phyloP scores from a whole-genome alignment of 2,329 filamentous ascomycete genomes.

The Trichoderma atroviride region DNA sequence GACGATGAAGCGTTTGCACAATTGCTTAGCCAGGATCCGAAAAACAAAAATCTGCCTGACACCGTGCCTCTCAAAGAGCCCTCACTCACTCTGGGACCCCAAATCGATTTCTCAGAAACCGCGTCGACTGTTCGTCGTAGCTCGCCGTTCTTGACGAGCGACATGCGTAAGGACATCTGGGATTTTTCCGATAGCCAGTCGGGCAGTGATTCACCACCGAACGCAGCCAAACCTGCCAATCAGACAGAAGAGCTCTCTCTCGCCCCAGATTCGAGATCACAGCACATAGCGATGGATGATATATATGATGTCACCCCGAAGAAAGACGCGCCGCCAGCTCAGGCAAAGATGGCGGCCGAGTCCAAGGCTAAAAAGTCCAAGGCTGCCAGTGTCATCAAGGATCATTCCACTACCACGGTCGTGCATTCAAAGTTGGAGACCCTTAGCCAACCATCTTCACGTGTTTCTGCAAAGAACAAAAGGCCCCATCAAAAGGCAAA shows the following conservation, averaged over 20 bases:
- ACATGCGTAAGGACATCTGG: constrained; percentile 29
- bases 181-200: constrained; percentile 28
- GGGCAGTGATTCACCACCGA: not conserved
- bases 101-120: constrained; percentile 42
- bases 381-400: not conserved
- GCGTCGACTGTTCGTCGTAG: constrained; percentile 40
- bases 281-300: constrained; percentile 35
- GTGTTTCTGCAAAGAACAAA: constrained; percentile 20
- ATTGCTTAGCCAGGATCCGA: constrained; percentile 37
- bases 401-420: not conserved
- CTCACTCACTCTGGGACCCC: not conserved
- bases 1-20: constrained; percentile 30
- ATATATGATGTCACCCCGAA: constrained; percentile 35
- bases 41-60: constrained; percentile 36
- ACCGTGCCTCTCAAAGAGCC: constrained; percentile 35
- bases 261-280: not conserved
- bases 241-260: constrained; percentile 5
- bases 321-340: not conserved
- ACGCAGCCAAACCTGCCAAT: constrained; percentile 1
- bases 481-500: constrained; percentile 42
- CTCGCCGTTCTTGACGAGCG: constrained; percentile 33
- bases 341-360: too few species aligned
- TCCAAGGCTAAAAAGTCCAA: not conserved
- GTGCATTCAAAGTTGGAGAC: not conserved
- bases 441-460: not conserved